These are phyloP conservation scores for Blastomyces percursus DNA, from an alignment of 2,329 filamentous ascomycete genomes.

Conservation along the genomic window DNA sequence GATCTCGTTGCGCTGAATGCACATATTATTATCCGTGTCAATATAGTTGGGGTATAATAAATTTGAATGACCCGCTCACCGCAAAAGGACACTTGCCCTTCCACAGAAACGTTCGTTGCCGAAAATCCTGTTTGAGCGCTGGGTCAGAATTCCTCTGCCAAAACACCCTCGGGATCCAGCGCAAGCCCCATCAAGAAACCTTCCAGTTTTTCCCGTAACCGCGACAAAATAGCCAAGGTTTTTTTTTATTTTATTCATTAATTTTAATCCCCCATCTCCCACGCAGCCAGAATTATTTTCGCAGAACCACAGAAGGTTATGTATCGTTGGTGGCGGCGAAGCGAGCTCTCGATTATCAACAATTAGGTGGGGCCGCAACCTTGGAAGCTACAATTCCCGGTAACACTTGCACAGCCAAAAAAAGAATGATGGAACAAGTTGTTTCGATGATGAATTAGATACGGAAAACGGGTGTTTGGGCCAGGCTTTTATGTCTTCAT, in stretches of 20 bases:
- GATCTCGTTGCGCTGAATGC: not conserved
- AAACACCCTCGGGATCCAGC: not conserved
- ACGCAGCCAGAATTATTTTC: not conserved
- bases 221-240: not conserved
- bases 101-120: constrained; percentile 3
- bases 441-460: not conserved
- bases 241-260: not conserved
- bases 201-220: not conserved
- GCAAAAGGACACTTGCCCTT: not conserved
- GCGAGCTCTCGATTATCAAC: not conserved
- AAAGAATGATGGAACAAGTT: constrained; percentile 6
- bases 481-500: not conserved
- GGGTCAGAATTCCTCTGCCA: not conserved
- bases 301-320: not conserved
- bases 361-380: constrained; percentile 10
- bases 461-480: not conserved
- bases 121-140: constrained; percentile 3
- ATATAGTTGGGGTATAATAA: not conserved
- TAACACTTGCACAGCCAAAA: constrained; percentile 7
- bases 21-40: not conserved
- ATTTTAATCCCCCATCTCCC: not conserved
- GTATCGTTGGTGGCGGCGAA: not conserved
- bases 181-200: not conserved
- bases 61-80: not conserved
- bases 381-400: constrained; percentile 13